A percentile compares a stretch with the other conserved stretches of the same genome.
phyloP scores from a whole-genome alignment of 2,329 filamentous ascomycete genomes.

The Neonectria neomacrospora region DNA sequence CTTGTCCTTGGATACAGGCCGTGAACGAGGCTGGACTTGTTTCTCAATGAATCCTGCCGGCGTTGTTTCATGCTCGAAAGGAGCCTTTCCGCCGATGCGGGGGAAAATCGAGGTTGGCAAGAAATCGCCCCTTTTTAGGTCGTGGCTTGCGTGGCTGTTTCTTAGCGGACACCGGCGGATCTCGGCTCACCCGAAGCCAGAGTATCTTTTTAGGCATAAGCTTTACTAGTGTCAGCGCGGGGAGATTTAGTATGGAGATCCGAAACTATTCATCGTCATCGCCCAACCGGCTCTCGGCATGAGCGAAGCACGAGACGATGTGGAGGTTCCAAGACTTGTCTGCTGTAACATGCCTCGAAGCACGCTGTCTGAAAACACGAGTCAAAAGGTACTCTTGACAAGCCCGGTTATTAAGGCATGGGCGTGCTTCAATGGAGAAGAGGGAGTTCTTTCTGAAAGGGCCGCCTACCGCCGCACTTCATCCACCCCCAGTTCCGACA shows the following conservation, averaged over 20 bases:
- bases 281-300: no score
- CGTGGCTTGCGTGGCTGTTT: neutral
- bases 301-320: no score
- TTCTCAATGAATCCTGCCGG: neutral
- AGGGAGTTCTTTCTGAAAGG: no score
- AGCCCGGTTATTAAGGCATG: no score
- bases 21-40: neutral
- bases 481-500: conserved; percentile 2
- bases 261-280: no score
- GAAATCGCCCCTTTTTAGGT: neutral
- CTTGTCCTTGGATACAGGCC: neutral
- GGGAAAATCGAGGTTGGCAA: neutral
- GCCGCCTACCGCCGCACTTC: neutral
- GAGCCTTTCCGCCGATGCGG: neutral
- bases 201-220: neutral
- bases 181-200: neutral
- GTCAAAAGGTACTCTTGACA: no score
- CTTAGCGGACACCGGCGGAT: neutral
- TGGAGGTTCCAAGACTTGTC: no score
- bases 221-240: neutral
- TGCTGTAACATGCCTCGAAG: no score
- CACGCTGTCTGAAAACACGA: no score
- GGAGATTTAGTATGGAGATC: neutral
- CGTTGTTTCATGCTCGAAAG: neutral
- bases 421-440: no score